Base-by-base conservation (phyloP, 441 rosid genomes). In the Dalechampia spathulata region DNA sequence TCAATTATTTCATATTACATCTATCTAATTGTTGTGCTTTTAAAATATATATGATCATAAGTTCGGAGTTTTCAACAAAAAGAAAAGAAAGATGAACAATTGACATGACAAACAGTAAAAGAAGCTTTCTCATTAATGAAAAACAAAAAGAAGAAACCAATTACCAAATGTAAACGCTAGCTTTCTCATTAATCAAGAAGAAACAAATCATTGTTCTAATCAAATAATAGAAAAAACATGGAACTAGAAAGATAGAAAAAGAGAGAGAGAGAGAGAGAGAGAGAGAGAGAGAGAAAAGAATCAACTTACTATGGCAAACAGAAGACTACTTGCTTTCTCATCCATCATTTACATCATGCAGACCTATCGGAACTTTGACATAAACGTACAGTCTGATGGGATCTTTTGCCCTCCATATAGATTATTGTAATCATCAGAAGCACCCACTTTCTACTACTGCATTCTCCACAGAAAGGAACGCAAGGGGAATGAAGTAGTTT, bases 311-410 rank as follows among this genome's bases (percentile, higher is more conserved):
- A 56, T 50, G 23, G 40, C 15, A 45, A 57, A 48, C 46, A 55
- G 23, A 60, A 40, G 46, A 34, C 48, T 56, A 42, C 38, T 38
- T 16, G 58, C 58, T 46, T 61, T 74, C 68, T 64, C 64, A 63
- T 71, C 71, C 74, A 66, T 60, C 75, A 75, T 72, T 72, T 74
- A 75, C 81, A 72, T 54, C 68, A 64, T 52, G 22, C 58, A 71
- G 47, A 50, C 10, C 42, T 52, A 37, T 55, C 38, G 11, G 38
- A 53, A 19, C 57, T 60, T 53, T 60, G 14, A 62, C 70, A 66
- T 38, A 21, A 54, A 64, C 62, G 50, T 60, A 54, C 36, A 58
- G 52, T 23, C 47, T n/a, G n/a, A n/a, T n/a, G n/a, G n/a, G 57
- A 38, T 59, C 41, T 64, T 60, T 54, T 67, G 40, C 51, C 19